These are phyloP conservation scores for Penicillium decumbens DNA, from an alignment of 2,329 filamentous ascomycete species.

Conservation along the genomic window DNA sequence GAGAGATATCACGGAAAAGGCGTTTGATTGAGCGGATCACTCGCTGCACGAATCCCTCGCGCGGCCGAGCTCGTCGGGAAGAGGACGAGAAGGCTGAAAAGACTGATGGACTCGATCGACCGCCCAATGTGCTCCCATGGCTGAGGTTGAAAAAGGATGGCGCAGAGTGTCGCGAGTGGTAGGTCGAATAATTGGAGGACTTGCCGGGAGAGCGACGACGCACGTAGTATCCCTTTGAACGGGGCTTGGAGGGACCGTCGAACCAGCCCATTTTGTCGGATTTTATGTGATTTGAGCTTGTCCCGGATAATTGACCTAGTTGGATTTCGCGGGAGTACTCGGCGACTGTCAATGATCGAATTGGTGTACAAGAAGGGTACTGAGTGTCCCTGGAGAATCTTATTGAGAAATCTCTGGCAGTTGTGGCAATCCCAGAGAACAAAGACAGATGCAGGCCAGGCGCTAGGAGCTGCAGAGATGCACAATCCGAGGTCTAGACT, in stretches of 20 bases:
- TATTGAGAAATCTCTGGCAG: conserved; percentile 4
- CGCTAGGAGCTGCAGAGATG: conserved; percentile 22
- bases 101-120: conserved; percentile 43
- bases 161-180: conserved; percentile 37
- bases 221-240: conserved; percentile 21
- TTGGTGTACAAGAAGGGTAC: neutral
- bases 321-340: neutral
- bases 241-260: conserved; percentile 33
- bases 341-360: neutral
- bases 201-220: conserved; percentile 35
- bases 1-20: conserved; percentile 72
- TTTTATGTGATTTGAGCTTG: neutral
- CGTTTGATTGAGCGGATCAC: conserved; percentile 71
- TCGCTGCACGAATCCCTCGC: conserved; percentile 70
- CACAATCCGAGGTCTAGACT: conserved; percentile 17
- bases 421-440: conserved; percentile 17
- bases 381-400: neutral
- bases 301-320: neutral
- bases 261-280: conserved; percentile 45
- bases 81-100: conserved; percentile 60
- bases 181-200: conserved; percentile 29
- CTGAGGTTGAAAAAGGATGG: conserved; percentile 47
- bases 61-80: conserved; percentile 73
- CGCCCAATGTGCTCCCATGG: conserved; percentile 24
- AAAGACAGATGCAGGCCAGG: conserved; percentile 21